Base-by-base conservation (phyloP, 139 green algal genomes). In the Yamagishiella unicocca region DNA sequence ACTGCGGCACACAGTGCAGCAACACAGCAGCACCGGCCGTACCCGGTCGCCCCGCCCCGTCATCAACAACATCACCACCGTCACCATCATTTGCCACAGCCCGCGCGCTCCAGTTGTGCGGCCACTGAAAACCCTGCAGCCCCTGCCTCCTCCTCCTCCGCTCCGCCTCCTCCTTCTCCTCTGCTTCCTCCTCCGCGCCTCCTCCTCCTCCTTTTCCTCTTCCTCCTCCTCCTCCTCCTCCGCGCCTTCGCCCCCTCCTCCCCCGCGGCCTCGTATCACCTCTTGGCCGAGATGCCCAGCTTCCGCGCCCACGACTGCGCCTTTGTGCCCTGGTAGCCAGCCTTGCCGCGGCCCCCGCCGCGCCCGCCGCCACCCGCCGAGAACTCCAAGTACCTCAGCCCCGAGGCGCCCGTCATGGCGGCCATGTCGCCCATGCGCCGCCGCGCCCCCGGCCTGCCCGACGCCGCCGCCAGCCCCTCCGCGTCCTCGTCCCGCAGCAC, bases 341-440 rank as follows among this genome's bases (percentile, higher is more conserved):
- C 77, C 55, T 53, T 55, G 50, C 58, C 58, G 37, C 55, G 31
- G 6, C 61, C 61, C 17, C 61, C 42, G n/a, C 79, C 61, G 79
- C 79, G 29, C 8, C 76, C 24, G 35, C 76, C 35, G 2, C 78
- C 78, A 17, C 81, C 81, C 19, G 64, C 38, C n/a, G 58, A 43
- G 19, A 92, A 97, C 90, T 98, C 95, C 90, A 97, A 84, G 89
- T 98, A 97, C 2, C 85, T 88, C 70, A 95, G 89, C 38, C 96
- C 96, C 4, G 85, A 54, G 0, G 90, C 96, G n/a, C 96, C 96
- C 7, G 94, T 96, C n/a, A 98, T 91, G n/a, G 87, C 85, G 31
- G 91, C 85, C 84, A 98, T 95, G 76, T 88, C 92, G 64, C 93
- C 95, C n/a, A 82, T 79, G 25, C 84, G 92, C n/a, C 96, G 93